phyloP scores from a whole-genome alignment of 2,329 filamentous ascomycete species.

The Neophaeococcomyces aloes region DNA sequence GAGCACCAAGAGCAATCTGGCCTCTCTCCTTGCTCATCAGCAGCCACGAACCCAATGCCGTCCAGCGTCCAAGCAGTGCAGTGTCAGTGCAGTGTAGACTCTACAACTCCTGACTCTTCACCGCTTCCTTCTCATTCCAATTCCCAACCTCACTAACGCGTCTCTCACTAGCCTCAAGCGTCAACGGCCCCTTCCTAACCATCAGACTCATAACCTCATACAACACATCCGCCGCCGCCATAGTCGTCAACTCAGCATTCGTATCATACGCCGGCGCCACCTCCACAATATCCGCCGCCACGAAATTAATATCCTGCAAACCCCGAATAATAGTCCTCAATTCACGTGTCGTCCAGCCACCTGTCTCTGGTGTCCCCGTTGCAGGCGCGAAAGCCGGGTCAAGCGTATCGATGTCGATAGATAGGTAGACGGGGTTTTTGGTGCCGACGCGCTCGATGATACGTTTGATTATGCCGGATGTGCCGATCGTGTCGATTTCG shows the following conservation, averaged over 20 bases:
- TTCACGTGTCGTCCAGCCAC: constrained; percentile 52
- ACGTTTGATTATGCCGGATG: constrained; percentile 64
- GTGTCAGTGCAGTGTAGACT: too few species aligned
- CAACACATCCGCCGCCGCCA: constrained; percentile 47
- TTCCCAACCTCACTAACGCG: constrained; percentile 2
- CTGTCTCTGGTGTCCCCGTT: constrained; percentile 52
- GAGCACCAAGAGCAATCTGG: too few species aligned
- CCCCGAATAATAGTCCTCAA: constrained; percentile 49
- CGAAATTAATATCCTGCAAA: constrained; percentile 46
- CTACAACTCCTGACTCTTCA: constrained; percentile 5
- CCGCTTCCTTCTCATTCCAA: not conserved
- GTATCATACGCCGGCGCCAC: constrained; percentile 54
- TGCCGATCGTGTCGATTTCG: constrained; percentile 59
- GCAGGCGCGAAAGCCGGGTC: constrained; percentile 59
- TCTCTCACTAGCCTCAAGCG: constrained; percentile 20
- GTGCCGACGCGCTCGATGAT: constrained; percentile 67
- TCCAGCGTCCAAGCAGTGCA: too few species aligned
- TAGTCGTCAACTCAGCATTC: constrained; percentile 46
- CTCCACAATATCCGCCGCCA: constrained; percentile 53
- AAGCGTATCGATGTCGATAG: constrained; percentile 77
- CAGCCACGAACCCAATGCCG: too few species aligned
- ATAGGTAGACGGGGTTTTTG: constrained; percentile 64
- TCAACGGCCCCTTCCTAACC: constrained; percentile 66
- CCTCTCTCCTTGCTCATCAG: too few species aligned
- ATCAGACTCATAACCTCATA: constrained; percentile 75